Conservation (phyloP, 2,329 filamentous ascomycete genomes). For the Ascochyta koolunga region DNA sequence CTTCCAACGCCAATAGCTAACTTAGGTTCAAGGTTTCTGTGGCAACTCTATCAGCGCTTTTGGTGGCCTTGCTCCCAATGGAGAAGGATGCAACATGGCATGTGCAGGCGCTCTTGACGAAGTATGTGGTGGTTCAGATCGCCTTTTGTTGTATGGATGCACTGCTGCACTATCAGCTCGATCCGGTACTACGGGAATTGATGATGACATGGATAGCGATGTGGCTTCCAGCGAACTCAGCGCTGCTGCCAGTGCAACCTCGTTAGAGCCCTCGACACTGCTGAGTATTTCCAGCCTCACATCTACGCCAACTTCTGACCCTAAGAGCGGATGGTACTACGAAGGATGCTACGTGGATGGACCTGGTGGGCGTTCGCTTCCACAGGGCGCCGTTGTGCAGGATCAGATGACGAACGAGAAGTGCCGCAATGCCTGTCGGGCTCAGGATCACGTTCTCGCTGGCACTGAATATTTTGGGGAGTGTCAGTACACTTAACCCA, state of each 20-base stretch:
- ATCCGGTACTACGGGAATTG: neutral
- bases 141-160: conserved; percentile 24
- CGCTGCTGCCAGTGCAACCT: neutral
- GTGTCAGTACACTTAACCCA: conserved; percentile 3
- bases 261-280: neutral
- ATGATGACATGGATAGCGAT: neutral
- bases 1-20: neutral
- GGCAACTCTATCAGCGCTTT: conserved; percentile 27
- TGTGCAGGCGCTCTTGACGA: conserved; percentile 34
- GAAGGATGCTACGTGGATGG: conserved; percentile 35
- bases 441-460: conserved; percentile 22
- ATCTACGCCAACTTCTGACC: conserved; percentile 6
- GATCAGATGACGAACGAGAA: conserved; percentile 32
- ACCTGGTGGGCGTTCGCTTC: conserved; percentile 25
- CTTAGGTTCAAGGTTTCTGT: conserved; percentile 32
- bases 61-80: conserved; percentile 18
- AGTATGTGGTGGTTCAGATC: conserved; percentile 32
- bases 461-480: conserved; percentile 35
- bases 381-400: conserved; percentile 18
- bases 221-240: too few species aligned
- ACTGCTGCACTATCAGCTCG: conserved; percentile 1
- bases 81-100: conserved; percentile 30
- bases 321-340: conserved; percentile 26
- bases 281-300: neutral
- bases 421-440: conserved; percentile 29